Base-by-base conservation (phyloP, 1,284 basidiomycete genomes). In the Stygiomarasmius scandens region DNA sequence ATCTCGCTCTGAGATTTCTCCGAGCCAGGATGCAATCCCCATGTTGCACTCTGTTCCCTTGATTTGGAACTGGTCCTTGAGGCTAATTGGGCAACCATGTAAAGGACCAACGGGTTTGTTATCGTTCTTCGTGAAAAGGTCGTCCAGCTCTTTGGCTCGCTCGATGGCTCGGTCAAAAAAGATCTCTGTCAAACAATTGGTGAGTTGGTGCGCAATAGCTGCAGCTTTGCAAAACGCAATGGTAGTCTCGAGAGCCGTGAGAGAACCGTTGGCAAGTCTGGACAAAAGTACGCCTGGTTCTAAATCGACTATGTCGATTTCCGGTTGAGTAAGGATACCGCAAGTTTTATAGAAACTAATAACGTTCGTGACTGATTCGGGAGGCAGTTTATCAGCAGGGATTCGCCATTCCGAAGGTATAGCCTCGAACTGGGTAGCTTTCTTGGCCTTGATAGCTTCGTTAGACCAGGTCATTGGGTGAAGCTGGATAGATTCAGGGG, bases 141-240 rank as follows among this genome's bases (percentile, higher is more conserved):
- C 77, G 63, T 90, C 89, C 11, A 87, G 72, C 57, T 80, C 73
- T 44, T 64, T 69, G 0, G 88, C 88, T 19, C 82, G 74, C 45
- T 73, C 71, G 9, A 87, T 68, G 1, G 85, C 86, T 38, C 81
- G 78, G 2, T 85, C 81, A 22, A 83, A 72, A 60, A 87, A 86
- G 32, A 86, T 82, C 58, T 87, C 86, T 2, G 86, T 87, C 46
- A 90, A 68, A 64, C 86, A 71, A 52, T 70, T 71, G 1, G 91
- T 90, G 20, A 90, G 73, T 69, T 93, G 92, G 58, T 93, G 91
- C 0, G 91, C 90, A 36, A 92, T 73, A 41, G 89, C 77, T 0
- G 91, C 87, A 1, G 90, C 79, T 71, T 92, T 92, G 73, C 84
- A 86, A 69, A 87, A 92, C 0, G 90, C 87, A 3, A 77, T 83